Evolutionary conservation across 495 filamentous ascomycete genomes (phyloP).

Genomic region (Penicillium bovifimosum): DNA sequence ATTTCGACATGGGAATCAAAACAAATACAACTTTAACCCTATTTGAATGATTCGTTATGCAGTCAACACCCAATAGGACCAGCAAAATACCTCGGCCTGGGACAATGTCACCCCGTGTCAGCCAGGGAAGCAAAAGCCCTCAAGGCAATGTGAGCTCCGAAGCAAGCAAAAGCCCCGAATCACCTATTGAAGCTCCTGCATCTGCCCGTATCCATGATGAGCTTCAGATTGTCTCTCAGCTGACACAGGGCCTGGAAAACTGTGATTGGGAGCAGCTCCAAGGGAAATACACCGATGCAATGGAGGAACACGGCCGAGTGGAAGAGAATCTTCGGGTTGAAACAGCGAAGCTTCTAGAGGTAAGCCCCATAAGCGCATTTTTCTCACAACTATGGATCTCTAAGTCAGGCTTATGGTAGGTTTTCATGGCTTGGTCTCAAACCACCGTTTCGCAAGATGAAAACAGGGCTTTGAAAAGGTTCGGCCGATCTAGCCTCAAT

Average conservation of each 20-base stretch:
- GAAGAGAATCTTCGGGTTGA: constrained; percentile 61
- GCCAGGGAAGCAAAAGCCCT: constrained; percentile 1
- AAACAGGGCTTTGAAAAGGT: constrained; percentile 64
- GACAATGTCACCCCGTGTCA: background rate
- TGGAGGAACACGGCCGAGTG: constrained; percentile 51
- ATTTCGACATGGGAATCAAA: background rate
- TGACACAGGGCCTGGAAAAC: constrained; percentile 26
- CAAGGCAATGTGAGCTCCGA: constrained; percentile 1
- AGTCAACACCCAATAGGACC: constrained; percentile 1
- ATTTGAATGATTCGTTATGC: background rate
- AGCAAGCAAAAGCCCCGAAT: constrained; percentile 6
- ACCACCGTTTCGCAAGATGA: constrained; percentile 62
- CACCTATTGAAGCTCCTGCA: constrained; percentile 2
- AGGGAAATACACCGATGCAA: constrained; percentile 53
- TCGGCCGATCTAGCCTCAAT: background rate
- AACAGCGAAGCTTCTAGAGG: constrained; percentile 57
- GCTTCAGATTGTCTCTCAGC: constrained; percentile 10
- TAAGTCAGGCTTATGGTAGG: constrained; percentile 30
- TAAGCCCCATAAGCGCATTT: constrained; percentile 19
- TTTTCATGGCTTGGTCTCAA: constrained; percentile 66
- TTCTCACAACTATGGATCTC: background rate
- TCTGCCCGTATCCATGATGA: constrained; percentile 1
- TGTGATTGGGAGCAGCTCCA: constrained; percentile 68
- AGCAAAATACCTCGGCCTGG: constrained; percentile 4
- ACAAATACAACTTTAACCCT: no score